Conservation (phyloP, 116 monocot genomes). For the Papilionanthe hybrid region DNA sequence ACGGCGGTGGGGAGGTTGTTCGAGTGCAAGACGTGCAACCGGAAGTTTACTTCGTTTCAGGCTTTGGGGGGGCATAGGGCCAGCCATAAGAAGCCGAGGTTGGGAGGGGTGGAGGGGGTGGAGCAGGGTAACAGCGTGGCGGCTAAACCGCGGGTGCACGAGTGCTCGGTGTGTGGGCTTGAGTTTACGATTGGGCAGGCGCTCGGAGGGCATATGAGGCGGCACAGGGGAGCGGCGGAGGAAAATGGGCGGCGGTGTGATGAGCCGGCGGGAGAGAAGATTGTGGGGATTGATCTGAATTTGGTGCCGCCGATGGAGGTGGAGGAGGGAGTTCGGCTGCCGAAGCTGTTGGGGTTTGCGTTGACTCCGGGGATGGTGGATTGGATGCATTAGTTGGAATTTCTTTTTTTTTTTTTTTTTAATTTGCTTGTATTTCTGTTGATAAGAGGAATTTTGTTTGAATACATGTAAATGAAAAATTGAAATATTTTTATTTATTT, state of each 20-base stretch:
- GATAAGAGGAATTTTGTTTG: not conserved
- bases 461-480: not conserved
- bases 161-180: slow-evolving; percentile 73
- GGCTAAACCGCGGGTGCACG: slow-evolving; percentile 53
- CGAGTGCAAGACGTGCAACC: slow-evolving; percentile 75
- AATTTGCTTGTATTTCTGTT: no score
- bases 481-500: no score
- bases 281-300: slow-evolving; percentile 8
- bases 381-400: not conserved
- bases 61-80: slow-evolving; percentile 72
- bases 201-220: slow-evolving; percentile 80
- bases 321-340: not conserved
- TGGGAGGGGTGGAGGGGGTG: slow-evolving; percentile 1
- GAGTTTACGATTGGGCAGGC: slow-evolving; percentile 77
- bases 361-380: not conserved
- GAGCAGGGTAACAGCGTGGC: not conserved
- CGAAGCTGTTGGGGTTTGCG: not conserved
- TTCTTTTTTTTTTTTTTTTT: no score
- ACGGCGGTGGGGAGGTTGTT: slow-evolving; percentile 27
- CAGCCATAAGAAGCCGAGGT: slow-evolving; percentile 53
- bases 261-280: not conserved
- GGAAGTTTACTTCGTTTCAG: slow-evolving; percentile 62
- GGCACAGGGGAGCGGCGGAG: slow-evolving; percentile 37
- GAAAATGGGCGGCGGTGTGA: not conserved
- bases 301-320: slow-evolving; percentile 2